phyloP scores from a whole-genome alignment of 2,329 filamentous ascomycete species.

The Pseudopyricularia javanii region DNA sequence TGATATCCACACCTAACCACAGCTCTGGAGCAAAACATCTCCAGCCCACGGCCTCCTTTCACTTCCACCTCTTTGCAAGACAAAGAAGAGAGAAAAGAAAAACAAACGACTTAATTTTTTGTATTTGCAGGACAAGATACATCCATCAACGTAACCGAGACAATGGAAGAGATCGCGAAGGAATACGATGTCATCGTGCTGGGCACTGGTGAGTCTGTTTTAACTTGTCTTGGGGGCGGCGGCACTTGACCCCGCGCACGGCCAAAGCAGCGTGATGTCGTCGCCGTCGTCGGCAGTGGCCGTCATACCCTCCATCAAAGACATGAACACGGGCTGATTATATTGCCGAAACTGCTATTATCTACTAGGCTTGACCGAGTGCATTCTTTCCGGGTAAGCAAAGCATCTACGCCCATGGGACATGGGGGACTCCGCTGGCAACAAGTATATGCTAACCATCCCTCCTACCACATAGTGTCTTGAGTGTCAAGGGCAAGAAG shows the following conservation, averaged over 20 bases:
- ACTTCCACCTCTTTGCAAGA: neutral
- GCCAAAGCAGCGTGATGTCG: neutral
- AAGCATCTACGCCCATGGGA: neutral
- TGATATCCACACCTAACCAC: neutral
- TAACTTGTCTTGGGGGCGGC: neutral
- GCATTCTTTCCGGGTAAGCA: slow-evolving; percentile 86
- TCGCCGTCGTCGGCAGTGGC: neutral
- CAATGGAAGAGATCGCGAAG: slow-evolving; percentile 95
- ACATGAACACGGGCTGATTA: neutral
- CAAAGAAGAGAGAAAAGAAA: neutral
- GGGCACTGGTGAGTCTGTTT: slow-evolving; percentile 69
- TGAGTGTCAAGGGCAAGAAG: slow-evolving; percentile 98
- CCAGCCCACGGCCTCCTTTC: neutral
- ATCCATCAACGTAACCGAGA: slow-evolving; percentile 11
- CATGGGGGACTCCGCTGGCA: neutral
- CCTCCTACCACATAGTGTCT: slow-evolving; percentile 45
- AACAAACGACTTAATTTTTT: neutral
- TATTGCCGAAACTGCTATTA: slow-evolving; percentile 1
- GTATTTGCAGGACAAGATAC: neutral
- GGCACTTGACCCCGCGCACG: neutral
- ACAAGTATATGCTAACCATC: neutral
- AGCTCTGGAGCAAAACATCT: too few relatives aligned
- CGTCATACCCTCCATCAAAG: too few relatives aligned
- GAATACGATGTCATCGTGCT: slow-evolving; percentile 99
- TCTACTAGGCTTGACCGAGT: slow-evolving; percentile 80